phyloP scores from a whole-genome alignment of 2,329 filamentous ascomycete genomes.

The Curvularia sp. region DNA sequence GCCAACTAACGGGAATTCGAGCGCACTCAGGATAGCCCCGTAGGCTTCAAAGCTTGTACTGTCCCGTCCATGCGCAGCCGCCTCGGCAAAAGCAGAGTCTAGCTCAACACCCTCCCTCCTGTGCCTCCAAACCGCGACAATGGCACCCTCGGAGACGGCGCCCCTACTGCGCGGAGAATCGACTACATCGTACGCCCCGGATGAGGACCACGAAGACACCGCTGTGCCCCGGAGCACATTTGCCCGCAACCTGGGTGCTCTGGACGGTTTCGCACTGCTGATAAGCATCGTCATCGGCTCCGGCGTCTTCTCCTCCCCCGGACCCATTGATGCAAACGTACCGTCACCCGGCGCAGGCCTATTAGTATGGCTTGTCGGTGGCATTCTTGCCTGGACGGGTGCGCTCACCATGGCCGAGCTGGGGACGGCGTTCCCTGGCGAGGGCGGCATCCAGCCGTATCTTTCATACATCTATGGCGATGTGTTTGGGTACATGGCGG shows the following conservation, averaged over 20 bases:
- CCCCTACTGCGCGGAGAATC: conserved; percentile 30
- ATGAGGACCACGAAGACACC: conserved; percentile 25
- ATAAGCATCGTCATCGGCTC: conserved; percentile 71
- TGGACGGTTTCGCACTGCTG: conserved; percentile 63
- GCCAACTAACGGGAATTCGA: background rate
- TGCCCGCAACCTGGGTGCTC: conserved; percentile 40
- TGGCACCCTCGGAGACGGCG: conserved; percentile 34
- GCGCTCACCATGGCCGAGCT: conserved; percentile 69
- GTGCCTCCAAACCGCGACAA: conserved; percentile 13
- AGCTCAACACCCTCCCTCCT: background rate
- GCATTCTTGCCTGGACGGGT: conserved; percentile 69
- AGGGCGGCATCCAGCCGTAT: conserved; percentile 70
- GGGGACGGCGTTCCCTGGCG: conserved; percentile 68
- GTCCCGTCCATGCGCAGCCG: background rate
- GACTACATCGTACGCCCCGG: conserved; percentile 13
- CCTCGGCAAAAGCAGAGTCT: conserved; percentile 7
- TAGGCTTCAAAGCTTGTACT: background rate
- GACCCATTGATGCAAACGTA: conserved; percentile 68
- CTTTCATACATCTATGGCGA: conserved; percentile 68
- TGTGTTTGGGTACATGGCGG: conserved; percentile 66
- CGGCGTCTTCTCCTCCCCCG: conserved; percentile 70
- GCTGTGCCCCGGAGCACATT: conserved; percentile 38
- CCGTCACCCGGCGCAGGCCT: conserved; percentile 66
- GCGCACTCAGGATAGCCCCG: background rate
- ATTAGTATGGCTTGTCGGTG: conserved; percentile 67